phyloP scores from a whole-genome alignment of 2,329 filamentous ascomycete species.

The Pestalotiopsis sp. region DNA sequence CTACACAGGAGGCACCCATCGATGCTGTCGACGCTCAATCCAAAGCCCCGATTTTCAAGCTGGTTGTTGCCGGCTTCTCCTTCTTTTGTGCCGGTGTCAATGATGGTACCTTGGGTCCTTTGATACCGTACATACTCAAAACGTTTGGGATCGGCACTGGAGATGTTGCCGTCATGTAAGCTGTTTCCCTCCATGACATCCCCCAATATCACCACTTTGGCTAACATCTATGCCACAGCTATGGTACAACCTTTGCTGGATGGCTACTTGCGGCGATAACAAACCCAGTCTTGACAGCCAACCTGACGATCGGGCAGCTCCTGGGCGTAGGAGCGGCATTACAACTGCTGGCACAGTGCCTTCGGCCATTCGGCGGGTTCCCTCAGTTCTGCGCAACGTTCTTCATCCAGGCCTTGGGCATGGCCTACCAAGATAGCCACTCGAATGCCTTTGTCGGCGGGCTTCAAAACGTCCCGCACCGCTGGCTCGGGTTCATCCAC shows the following conservation, averaged over 20 bases:
- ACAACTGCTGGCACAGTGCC: conserved; percentile 53
- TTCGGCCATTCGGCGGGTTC: conserved; percentile 59
- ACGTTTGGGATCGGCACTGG: conserved; percentile 45
- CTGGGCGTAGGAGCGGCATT: conserved; percentile 55
- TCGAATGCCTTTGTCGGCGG: conserved; percentile 61
- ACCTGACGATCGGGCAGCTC: conserved; percentile 56
- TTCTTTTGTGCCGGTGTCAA: conserved; percentile 68
- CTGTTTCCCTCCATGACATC: not conserved
- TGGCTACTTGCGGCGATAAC: conserved; percentile 60
- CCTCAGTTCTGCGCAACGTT: conserved; percentile 58
- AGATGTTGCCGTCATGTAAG: conserved; percentile 30
- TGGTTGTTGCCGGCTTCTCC: conserved; percentile 56
- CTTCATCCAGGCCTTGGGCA: conserved; percentile 57
- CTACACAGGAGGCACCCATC: conserved; percentile 11
- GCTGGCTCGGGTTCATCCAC: conserved; percentile 65
- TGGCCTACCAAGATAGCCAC: conserved; percentile 64
- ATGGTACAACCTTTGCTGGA: conserved; percentile 57
- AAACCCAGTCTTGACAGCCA: conserved; percentile 52
- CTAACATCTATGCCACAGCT: conserved; percentile 35
- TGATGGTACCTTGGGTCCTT: conserved; percentile 62
- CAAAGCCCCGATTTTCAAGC: conserved; percentile 39
- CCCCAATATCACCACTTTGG: not conserved
- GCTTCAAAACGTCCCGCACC: conserved; percentile 48
- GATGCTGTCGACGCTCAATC: conserved; percentile 21
- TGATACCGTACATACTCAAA: conserved; percentile 63